phyloP scores from a whole-genome alignment of 2,329 filamentous ascomycete species.

The Fusarium goolgardi region DNA sequence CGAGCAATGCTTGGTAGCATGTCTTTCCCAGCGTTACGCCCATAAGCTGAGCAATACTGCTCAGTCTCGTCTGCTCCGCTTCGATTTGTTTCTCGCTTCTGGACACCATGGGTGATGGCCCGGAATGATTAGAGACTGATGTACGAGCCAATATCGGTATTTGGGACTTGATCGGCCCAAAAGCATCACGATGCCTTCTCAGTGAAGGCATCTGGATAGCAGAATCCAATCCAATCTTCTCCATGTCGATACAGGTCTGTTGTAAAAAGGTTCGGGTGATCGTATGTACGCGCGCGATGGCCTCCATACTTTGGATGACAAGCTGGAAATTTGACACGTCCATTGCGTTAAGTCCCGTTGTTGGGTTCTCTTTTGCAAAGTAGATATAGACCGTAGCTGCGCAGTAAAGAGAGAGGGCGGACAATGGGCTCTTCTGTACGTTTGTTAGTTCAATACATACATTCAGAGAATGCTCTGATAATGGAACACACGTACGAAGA shows the following conservation, averaged over 20 bases:
- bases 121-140: conserved; percentile 56
- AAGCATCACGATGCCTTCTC: conserved; percentile 49
- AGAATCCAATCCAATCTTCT: conserved; percentile 59
- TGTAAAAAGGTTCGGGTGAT: conserved; percentile 87
- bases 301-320: conserved; percentile 80
- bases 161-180: conserved; percentile 50
- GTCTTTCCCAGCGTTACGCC: conserved; percentile 33
- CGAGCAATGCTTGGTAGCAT: conserved; percentile 51
- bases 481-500: conserved; percentile 65
- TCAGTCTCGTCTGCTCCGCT: conserved; percentile 20
- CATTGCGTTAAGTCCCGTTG: conserved; percentile 65
- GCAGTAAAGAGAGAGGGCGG: conserved; percentile 84
- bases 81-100: conserved; percentile 8
- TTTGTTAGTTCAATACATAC: background rate
- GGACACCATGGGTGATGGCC: conserved; percentile 54
- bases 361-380: conserved; percentile 74
- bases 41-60: background rate
- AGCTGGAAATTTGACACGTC: conserved; percentile 73
- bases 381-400: conserved; percentile 87
- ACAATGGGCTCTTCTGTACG: conserved; percentile 51
- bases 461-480: background rate
- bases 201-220: conserved; percentile 54
- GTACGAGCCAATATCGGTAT: conserved; percentile 63
- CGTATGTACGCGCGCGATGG: conserved; percentile 76
- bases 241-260: conserved; percentile 85